A percentile compares a stretch with the other conserved stretches of the same genome.
Evolutionary conservation across 169 alveolate genomes (phyloP).

Genomic region (Cryptosporidium andersoni): DNA sequence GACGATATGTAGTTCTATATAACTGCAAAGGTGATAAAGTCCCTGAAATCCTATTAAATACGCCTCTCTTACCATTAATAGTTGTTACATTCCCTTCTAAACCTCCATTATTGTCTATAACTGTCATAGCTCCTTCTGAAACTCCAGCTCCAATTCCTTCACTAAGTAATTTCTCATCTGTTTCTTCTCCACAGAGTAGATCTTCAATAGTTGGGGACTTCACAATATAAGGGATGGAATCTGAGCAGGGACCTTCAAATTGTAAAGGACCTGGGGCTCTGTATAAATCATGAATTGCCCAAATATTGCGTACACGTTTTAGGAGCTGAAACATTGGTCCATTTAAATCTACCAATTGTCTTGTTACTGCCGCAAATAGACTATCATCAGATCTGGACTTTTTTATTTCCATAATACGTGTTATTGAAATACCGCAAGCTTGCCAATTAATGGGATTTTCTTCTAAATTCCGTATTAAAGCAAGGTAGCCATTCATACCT

Average conservation of each 20-base stretch:
- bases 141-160: neutral
- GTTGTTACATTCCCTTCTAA: neutral
- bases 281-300: constrained; percentile 93
- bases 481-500: constrained; percentile 93
- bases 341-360: constrained; percentile 92
- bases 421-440: constrained; percentile 83
- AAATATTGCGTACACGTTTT: constrained; percentile 88
- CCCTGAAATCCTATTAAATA: constrained; percentile 64
- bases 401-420: constrained; percentile 81
- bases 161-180: too few relatives aligned
- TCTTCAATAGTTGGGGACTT: constrained; percentile 51
- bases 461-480: constrained; percentile 87
- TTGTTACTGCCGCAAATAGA: constrained; percentile 88
- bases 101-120: constrained; percentile 4
- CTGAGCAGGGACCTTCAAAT: constrained; percentile 84
- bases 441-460: constrained; percentile 75
- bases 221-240: constrained; percentile 74
- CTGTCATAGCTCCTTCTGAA: neutral
- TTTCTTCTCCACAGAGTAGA: constrained; percentile 36
- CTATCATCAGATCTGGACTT: constrained; percentile 72
- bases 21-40: constrained; percentile 62
- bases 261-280: constrained; percentile 97
- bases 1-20: constrained; percentile 67
- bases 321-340: constrained; percentile 90
- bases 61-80: constrained; percentile 54